Conservation (phyloP, 306 rosid genomes). For the Gastrolobium bilobum region DNA sequence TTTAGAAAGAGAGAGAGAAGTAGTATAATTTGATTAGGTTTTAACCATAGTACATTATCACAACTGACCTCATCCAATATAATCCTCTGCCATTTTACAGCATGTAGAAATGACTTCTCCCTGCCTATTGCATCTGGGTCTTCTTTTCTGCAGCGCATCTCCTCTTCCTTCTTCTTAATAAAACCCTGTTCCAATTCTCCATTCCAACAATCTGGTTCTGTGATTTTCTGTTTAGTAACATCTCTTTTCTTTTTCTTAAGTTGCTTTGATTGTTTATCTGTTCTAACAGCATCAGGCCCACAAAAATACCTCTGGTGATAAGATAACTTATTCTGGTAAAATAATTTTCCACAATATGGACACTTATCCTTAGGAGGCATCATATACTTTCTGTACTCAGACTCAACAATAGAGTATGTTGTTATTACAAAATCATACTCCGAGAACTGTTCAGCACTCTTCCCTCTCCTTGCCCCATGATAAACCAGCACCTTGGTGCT, state of each 20-base stretch:
- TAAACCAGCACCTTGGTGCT: constrained; percentile 82
- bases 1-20: not conserved
- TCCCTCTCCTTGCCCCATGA: constrained; percentile 85
- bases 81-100: constrained; percentile 84
- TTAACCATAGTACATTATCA: constrained; percentile 26
- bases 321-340: constrained; percentile 43
- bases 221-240: constrained; percentile 46
- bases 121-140: constrained; percentile 35
- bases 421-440: constrained; percentile 90
- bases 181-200: not conserved
- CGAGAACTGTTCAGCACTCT: constrained; percentile 55
- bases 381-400: constrained; percentile 79
- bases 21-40: constrained; percentile 4
- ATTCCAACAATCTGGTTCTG: constrained; percentile 15
- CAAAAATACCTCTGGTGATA: constrained; percentile 72
- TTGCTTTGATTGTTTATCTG: constrained; percentile 89
- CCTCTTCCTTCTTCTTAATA: not conserved
- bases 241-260: constrained; percentile 59
- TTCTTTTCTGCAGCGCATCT: not conserved
- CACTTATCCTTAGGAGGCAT: constrained; percentile 90
- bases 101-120: constrained; percentile 69
- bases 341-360: constrained; percentile 66
- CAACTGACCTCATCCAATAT: constrained; percentile 89
- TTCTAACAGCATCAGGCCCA: constrained; percentile 78
- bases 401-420: constrained; percentile 81